A percentile compares a stretch with the other conserved stretches of the same genome.
These are phyloP conservation scores for Zasmidium angulare DNA, from an alignment of 2,329 filamentous ascomycete species.

Conservation along the genomic window DNA sequence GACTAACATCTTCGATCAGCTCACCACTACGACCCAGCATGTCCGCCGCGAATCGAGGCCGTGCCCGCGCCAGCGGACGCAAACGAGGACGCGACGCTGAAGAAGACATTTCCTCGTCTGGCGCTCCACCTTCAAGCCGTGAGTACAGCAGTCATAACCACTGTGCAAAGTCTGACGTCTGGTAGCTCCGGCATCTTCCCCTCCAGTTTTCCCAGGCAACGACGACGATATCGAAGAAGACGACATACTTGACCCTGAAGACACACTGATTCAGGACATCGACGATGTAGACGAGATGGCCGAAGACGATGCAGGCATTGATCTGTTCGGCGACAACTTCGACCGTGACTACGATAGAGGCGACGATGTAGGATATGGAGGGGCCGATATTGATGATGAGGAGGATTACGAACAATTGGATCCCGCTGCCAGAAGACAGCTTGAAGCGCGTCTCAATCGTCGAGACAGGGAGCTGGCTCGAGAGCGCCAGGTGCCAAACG, in stretches of 20 bases:
- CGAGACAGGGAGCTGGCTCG: slow-evolving; percentile 71
- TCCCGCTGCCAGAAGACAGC: slow-evolving; percentile 63
- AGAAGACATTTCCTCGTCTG: slow-evolving; percentile 58
- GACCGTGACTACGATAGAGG: slow-evolving; percentile 59
- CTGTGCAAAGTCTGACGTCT: slow-evolving; percentile 2
- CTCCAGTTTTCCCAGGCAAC: slow-evolving; percentile 65
- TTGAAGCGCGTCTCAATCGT: slow-evolving; percentile 71
- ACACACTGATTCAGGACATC: slow-evolving; percentile 63
- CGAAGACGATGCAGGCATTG: slow-evolving; percentile 68
- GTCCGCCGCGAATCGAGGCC: slow-evolving; percentile 78
- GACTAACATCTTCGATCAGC: neutral
- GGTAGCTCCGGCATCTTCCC: slow-evolving; percentile 58
- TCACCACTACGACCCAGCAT: slow-evolving; percentile 76
- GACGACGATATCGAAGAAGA: slow-evolving; percentile 68
- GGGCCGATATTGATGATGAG: slow-evolving; percentile 73
- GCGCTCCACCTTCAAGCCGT: slow-evolving; percentile 64
- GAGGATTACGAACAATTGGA: slow-evolving; percentile 71
- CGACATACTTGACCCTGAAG: slow-evolving; percentile 69
- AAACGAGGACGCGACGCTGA: slow-evolving; percentile 68
- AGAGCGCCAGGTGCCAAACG: slow-evolving; percentile 66
- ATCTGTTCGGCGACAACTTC: slow-evolving; percentile 70
- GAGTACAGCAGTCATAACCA: slow-evolving; percentile 36
- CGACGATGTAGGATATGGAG: slow-evolving; percentile 64
- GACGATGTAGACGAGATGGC: slow-evolving; percentile 68
- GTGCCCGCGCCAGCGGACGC: slow-evolving; percentile 52